A percentile compares a stretch with the other conserved stretches of the same genome.
Conservation (phyloP, 192 early-diverging fungal genomes). For the Mycoemilia scoparia region DNA sequence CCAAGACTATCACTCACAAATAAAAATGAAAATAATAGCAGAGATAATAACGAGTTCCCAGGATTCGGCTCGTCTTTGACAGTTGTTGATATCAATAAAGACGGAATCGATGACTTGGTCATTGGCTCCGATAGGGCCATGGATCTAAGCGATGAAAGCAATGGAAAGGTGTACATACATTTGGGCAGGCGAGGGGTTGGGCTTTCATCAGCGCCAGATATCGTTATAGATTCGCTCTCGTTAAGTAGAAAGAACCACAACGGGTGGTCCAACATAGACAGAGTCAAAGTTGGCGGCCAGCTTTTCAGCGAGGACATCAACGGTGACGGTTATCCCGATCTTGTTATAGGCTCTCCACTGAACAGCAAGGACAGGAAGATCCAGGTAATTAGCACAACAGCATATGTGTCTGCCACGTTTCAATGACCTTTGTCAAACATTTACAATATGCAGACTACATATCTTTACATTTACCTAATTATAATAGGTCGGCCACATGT, state of each 20-base stretch:
- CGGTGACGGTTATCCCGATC: slow-evolving; percentile 41
- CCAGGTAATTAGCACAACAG: not conserved
- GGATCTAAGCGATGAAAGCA: slow-evolving; percentile 9
- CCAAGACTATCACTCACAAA: not conserved
- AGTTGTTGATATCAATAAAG: slow-evolving; percentile 64
- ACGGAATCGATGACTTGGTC: slow-evolving; percentile 74
- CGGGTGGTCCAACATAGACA: slow-evolving; percentile 4
- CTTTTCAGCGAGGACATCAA: slow-evolving; percentile 43
- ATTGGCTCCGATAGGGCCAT: slow-evolving; percentile 38
- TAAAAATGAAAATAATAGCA: slow-evolving; percentile 7
- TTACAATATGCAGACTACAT: not conserved
- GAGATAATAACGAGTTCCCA: slow-evolving; percentile 2
- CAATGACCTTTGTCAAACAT: no score
- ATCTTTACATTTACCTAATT: slow-evolving; percentile 4
- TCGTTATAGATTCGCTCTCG: slow-evolving; percentile 17
- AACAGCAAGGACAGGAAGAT: no score
- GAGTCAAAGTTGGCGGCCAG: slow-evolving; percentile 13
- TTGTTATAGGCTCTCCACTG: slow-evolving; percentile 47
- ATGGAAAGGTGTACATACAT: slow-evolving; percentile 46
- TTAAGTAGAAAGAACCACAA: slow-evolving; percentile 7
- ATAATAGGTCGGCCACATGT: slow-evolving; percentile 27
- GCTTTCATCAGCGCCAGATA: slow-evolving; percentile 27
- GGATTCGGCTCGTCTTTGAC: slow-evolving; percentile 62
- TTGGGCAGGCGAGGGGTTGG: slow-evolving; percentile 36
- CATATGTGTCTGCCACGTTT: slow-evolving; percentile 3